Percentiles rank a stretch among this genome's conserved stretches.
Evolutionary conservation across 768 basidiomycete genomes (phyloP).

Genomic region (Phlebiopsis flavidoalba): DNA sequence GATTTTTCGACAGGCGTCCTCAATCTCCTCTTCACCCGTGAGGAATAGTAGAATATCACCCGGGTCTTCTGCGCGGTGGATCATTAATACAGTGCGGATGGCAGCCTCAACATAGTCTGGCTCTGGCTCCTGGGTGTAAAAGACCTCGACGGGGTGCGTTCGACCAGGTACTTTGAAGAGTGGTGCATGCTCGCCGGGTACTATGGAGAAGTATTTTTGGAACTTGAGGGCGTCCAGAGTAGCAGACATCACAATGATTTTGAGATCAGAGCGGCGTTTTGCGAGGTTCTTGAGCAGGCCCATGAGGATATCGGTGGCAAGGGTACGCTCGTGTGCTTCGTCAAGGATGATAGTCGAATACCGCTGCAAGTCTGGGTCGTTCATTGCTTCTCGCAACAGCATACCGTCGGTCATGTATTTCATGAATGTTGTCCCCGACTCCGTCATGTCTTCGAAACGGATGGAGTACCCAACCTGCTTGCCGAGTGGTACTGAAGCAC

Average conservation of each 20-base stretch:
- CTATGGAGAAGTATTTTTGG: constrained; percentile 79
- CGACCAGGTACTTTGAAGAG: constrained; percentile 26
- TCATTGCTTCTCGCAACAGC: constrained; percentile 98
- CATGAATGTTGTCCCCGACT: constrained; percentile 85
- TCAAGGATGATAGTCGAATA: constrained; percentile 99
- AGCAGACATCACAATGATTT: constrained; percentile 98
- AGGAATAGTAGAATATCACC: constrained; percentile 94
- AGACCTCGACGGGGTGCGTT: constrained; percentile 91
- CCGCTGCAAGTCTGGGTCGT: constrained; percentile 80
- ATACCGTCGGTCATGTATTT: constrained; percentile 99
- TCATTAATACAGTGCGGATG: constrained; percentile 94
- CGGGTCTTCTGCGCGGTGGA: constrained; percentile 90
- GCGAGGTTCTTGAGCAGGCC: constrained; percentile 86
- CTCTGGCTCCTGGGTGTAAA: constrained; percentile 89
- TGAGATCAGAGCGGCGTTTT: constrained; percentile 79
- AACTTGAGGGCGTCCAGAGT: constrained; percentile 97
- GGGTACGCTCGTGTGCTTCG: constrained; percentile 97
- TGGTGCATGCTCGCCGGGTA: constrained; percentile 17
- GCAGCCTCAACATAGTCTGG: constrained; percentile 97
- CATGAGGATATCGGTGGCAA: constrained; percentile 98
- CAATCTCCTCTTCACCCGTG: constrained; percentile 98
- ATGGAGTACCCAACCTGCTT: constrained; percentile 97
- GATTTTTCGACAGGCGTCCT: constrained; percentile 92
- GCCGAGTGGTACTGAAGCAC: constrained; percentile 74
- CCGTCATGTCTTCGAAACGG: constrained; percentile 96